Evolutionary conservation across 345 rosid species (phyloP), one percentile per base, ranked within the genome.

Genomic region (Clausena lansium): DNA sequence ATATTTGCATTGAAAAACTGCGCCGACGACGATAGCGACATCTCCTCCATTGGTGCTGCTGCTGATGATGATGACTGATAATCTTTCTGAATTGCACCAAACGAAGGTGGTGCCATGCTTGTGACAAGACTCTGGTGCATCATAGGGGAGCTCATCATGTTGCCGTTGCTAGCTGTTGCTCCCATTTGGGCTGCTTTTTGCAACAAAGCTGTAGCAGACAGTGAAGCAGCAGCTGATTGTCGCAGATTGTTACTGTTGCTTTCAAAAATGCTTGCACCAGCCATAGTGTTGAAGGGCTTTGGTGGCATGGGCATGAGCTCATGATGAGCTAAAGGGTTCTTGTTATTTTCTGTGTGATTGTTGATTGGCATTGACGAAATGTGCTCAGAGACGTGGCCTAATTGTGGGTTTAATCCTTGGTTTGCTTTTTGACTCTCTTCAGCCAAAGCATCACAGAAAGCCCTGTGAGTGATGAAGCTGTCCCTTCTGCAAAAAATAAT

Each of bases 161-260:
- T 70, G 33, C 50, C 41, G 25, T 67, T 55, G 35, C 74, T 80
- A 33, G 83, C 64, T 36, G 87, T 74, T 1, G 88, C 88, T 13
- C 93, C 91, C 88, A 90, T 86, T 65, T 88, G 91, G 68, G 89
- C 89, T 14, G 87, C 89, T 64, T 88, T 88, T 73, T 88, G 91
- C 67, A 89, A 71, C 77, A 89, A 74, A 7, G 87, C 89, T 0
- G 91, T 90, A 14, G 91, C 93, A 1, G 93, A 88, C 84, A 90
- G 80, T 33, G 87, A 82, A 25, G 85, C 83, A 3, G 71, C n/a
- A 32, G 67, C 57, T 14, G 74, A 65, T 17, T 54, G 65, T 64
- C 52, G 72, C 30, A 52, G 30, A 28, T 6, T 4, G 11, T 45
- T 39, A 2, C 62, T 78, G 27, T 60, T 76, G 14, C 73, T 83